Evolutionary conservation across 495 filamentous ascomycete species (phyloP).

Genomic region (Evernia prunastri): DNA sequence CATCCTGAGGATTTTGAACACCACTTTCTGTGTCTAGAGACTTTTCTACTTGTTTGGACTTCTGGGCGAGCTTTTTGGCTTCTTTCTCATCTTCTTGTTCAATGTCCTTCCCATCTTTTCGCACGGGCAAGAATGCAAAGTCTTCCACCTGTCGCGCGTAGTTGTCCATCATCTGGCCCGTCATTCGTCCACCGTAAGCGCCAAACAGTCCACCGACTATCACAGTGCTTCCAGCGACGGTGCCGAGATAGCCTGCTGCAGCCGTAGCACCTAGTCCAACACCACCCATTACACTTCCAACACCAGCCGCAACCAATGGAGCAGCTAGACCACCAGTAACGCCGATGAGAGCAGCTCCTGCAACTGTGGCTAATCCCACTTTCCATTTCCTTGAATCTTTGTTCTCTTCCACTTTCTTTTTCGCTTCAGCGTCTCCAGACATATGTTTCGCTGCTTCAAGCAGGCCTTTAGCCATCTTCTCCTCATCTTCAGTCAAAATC

Average conservation of each 20-base stretch:
- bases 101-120: conserved; percentile 33
- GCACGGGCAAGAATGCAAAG: conserved; percentile 78
- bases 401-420: conserved; percentile 60
- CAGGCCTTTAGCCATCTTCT: conserved; percentile 64
- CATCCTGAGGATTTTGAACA: conserved; percentile 8
- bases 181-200: conserved; percentile 79
- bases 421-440: conserved; percentile 56
- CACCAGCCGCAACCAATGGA: conserved; percentile 71
- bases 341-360: conserved; percentile 68
- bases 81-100: conserved; percentile 19
- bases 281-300: conserved; percentile 76
- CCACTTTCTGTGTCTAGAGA: conserved; percentile 2
- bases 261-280: conserved; percentile 72
- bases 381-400: conserved; percentile 67
- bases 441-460: conserved; percentile 67
- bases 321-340: conserved; percentile 77
- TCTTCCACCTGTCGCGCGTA: conserved; percentile 83
- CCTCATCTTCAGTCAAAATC: conserved; percentile 63
- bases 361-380: conserved; percentile 69
- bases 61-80: conserved; percentile 29
- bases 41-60: conserved; percentile 13
- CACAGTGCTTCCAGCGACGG: conserved; percentile 68
- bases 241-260: conserved; percentile 65
- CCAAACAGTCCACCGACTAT: conserved; percentile 81
- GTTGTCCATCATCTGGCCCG: conserved; percentile 76